Evolutionary conservation across 805 yeast species (phyloP), one percentile per base, ranked within the genome.

Genomic region (Schwanniomyces yamadae): DNA sequence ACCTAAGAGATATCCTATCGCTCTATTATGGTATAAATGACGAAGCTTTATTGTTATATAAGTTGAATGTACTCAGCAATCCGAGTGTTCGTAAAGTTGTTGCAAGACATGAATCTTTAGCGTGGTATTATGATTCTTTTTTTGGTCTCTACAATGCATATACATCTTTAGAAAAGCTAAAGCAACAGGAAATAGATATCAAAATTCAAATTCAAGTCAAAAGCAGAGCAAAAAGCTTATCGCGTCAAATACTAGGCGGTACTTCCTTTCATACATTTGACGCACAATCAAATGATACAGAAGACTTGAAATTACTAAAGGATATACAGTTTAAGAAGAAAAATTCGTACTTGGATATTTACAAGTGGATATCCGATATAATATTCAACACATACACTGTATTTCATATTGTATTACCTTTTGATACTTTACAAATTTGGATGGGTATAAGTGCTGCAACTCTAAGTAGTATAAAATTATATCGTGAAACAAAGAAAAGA

Each of bases 101-200:
- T 4, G 56, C 61, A 4, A 68, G 69, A 48, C 87, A 84, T 53
- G 87, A 80, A 55, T 66, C 80, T 2, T 61, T 75, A 24, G 78
- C 86, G 0, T 83, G 91, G 90, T 80, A 79, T 60, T 69, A 70
- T 36, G 84, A 79, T 49, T 77, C 84, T 13, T 44, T 82, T 39
- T 54, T 80, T 11, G 78, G 78, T 1, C 53, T 82, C 33, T 75
- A 77, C 52, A 71, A 71, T 37, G 74, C 78, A 15, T 69, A 71
- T 51, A 59, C 55, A 12, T 64, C 66, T 36, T 58, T 77, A 34
- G 60, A 61, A 27, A 50, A 50, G n/a, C 59, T 77, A 16, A 55
- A 59, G 10, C 72, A 66, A 28, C 68, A 69, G 44, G 83, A 79
- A 47, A 59, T 71, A 45, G 79, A 77, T 35, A 44, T 79, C 21